These are phyloP conservation scores for Laetiporus sulphureus DNA, from an alignment of 1,284 basidiomycete species.

Conservation along the genomic window DNA sequence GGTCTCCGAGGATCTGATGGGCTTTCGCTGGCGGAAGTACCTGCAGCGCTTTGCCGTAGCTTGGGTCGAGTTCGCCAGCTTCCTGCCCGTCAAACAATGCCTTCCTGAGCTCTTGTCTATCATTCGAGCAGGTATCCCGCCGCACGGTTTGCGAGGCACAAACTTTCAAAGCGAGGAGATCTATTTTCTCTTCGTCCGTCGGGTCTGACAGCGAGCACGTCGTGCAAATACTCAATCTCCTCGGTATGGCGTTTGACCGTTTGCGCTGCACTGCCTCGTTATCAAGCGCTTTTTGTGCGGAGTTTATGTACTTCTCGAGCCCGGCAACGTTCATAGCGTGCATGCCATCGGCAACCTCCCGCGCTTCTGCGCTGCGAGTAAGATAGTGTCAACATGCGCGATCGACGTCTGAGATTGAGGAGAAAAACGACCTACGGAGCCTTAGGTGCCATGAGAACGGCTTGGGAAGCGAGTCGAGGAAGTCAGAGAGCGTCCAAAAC, in stretches of 20 bases:
- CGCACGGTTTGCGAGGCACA: slow-evolving; percentile 30
- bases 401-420: not conserved
- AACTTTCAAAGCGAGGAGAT: slow-evolving; percentile 23
- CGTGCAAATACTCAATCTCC: slow-evolving; percentile 25
- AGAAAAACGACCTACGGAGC: slow-evolving; percentile 16
- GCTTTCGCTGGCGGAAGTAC: slow-evolving; percentile 21
- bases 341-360: slow-evolving; percentile 24
- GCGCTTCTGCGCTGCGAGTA: slow-evolving; percentile 22
- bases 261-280: slow-evolving; percentile 27
- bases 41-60: slow-evolving; percentile 13
- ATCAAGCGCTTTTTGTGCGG: slow-evolving; percentile 24
- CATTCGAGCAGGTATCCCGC: slow-evolving; percentile 17
- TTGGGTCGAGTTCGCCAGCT: slow-evolving; percentile 9
- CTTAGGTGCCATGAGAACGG: slow-evolving; percentile 32
- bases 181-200: slow-evolving; percentile 19
- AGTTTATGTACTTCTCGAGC: slow-evolving; percentile 15
- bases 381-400: too few relatives aligned
- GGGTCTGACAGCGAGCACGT: slow-evolving; percentile 26
- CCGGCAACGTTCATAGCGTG: slow-evolving; percentile 21
- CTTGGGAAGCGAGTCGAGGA: slow-evolving; percentile 31
- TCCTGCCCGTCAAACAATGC: slow-evolving; percentile 15
- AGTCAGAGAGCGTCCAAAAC: slow-evolving; percentile 24
- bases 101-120: slow-evolving; percentile 14
- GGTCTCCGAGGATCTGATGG: slow-evolving; percentile 11
- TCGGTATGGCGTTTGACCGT: slow-evolving; percentile 28